Evolutionary conservation across 2,329 filamentous ascomycete genomes (phyloP), one percentile per base, ranked within the genome.

Genomic region (Aspergillus intermedius): DNA sequence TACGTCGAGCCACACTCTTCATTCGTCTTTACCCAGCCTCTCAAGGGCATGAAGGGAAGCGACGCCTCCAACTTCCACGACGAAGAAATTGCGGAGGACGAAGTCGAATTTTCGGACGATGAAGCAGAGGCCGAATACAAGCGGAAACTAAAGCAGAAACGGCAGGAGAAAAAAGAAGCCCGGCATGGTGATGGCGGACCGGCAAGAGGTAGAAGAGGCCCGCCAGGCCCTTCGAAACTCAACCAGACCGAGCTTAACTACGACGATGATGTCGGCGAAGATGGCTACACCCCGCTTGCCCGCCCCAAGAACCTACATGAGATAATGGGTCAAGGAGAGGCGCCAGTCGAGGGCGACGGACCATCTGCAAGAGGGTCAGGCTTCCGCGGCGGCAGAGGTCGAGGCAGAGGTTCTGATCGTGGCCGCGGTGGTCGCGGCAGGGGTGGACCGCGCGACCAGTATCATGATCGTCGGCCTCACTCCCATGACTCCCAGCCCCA

Each of bases 31-130:
- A 96, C 91, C 0, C 81, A 93, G 65, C 82, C 85, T 5, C 74
- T 97, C 49, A 87, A 86, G 67, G 79, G 77, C 46, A 66, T 86
- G 60, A 97, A 95, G 71, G 89, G 90, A 51, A 93, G 89, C 8
- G 93, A 98, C 68, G 91, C 93, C 7, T 95, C 89, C 45, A 97
- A 97, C 64, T 78, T 95, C 47, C 87, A 95, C 67, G 93, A 97
- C 58, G 93, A 98, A 67, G 91, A 97, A 71, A 79, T 90, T 6
- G 83, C 74, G 13, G 85, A 87, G 28, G 88, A 95, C 34, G 91
- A 97, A 65, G 80, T 89, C 58, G 93, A 97, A 64, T 97, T 97
- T 66, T 96, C 91, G 0, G 93, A 98, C 58, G 93, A 98, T 60
- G 93, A 98, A 70, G 87, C 88, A 58, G 93, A 98, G 69, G 86